Base-by-base conservation (phyloP, 352 stramenopile species). In the Phytopythium aichiense region DNA sequence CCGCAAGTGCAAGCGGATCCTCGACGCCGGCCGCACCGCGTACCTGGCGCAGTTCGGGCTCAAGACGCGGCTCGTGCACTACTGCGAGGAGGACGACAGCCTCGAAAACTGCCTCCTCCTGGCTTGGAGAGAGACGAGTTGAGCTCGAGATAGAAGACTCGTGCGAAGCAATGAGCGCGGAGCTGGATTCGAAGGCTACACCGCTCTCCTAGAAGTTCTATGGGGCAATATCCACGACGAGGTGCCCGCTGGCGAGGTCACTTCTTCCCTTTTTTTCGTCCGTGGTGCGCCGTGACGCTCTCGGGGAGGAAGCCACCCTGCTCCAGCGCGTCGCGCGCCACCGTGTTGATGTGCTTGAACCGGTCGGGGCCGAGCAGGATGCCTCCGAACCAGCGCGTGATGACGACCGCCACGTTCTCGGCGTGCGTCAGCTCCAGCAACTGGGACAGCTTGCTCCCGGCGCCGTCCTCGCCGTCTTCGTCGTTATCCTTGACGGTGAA, bases 311-410 rank as follows among this genome's bases (percentile, higher is more conserved):
- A 91, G 0, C 83, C 83, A 23, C 80, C 75, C 28, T 85, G 77
- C 61, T 96, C 88, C 25, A 96, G 66, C 12, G 86, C 79, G 31
- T 89, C 69, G n/a, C 87, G 80, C 12, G 86, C 82, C 42, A 65
- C 73, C 4, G 81, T 83, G 58, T 81, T 89, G 55, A 95, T 95
- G 66, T 96, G 88, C 55, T 91, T 92, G 70, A 95, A 96, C 2
- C 88, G 77, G 55, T 95, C 88, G n/a, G 88, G 84, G 5, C 88
- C 88, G 23, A 96, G 71, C 20, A 88, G 66, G 28, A 96, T 87
- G 58, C 88, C 88, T 22, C 88, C 88, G 54, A 87, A 96, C 88
- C 88, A 96, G 40, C 87, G 68, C 50, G 86, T 92, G 42, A 96
- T 86, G 22, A 96, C 76, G 8, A 95, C 84, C 2, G 85, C 85